Conservation (phyloP, 1,284 basidiomycete genomes). For the Leccinum pachyderme region DNA sequence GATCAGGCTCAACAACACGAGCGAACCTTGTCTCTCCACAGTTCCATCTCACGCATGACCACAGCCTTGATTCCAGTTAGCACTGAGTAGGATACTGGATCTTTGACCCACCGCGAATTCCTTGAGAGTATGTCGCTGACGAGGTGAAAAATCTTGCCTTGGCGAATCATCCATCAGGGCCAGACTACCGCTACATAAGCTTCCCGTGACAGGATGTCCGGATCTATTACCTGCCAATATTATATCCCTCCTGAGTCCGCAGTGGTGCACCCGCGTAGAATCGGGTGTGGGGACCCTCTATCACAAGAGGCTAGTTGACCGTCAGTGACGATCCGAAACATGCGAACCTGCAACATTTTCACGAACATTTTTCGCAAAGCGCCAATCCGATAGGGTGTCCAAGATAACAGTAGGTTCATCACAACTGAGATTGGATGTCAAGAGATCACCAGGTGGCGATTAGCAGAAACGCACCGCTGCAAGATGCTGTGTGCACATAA, state of each 20-base stretch:
- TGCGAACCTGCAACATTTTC: neutral
- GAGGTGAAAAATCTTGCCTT: constrained; percentile 80
- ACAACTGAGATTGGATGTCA: constrained; percentile 44
- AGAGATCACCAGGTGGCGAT: neutral
- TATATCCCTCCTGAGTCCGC: constrained; percentile 85
- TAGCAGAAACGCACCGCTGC: constrained; percentile 54
- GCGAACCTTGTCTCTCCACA: constrained; percentile 88
- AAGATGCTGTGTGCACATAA: constrained; percentile 85
- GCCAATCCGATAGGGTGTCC: constrained; percentile 83
- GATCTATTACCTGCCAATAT: constrained; percentile 72
- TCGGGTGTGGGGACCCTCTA: constrained; percentile 64
- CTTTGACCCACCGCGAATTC: constrained; percentile 71
- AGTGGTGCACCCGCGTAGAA: constrained; percentile 94
- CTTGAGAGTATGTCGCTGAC: constrained; percentile 89
- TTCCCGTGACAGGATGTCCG: constrained; percentile 4
- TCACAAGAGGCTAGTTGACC: constrained; percentile 66
- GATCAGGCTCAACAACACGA: neutral
- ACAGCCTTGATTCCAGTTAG: constrained; percentile 52
- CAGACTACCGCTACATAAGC: constrained; percentile 45
- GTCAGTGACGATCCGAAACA: constrained; percentile 1
- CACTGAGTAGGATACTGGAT: neutral
- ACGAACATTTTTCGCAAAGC: constrained; percentile 77
- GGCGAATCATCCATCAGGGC: constrained; percentile 87
- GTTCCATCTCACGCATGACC: constrained; percentile 94
- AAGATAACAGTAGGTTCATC: constrained; percentile 88